These are phyloP conservation scores for Fusarium robinianum DNA, from an alignment of 2,329 filamentous ascomycete species.

Conservation along the genomic window DNA sequence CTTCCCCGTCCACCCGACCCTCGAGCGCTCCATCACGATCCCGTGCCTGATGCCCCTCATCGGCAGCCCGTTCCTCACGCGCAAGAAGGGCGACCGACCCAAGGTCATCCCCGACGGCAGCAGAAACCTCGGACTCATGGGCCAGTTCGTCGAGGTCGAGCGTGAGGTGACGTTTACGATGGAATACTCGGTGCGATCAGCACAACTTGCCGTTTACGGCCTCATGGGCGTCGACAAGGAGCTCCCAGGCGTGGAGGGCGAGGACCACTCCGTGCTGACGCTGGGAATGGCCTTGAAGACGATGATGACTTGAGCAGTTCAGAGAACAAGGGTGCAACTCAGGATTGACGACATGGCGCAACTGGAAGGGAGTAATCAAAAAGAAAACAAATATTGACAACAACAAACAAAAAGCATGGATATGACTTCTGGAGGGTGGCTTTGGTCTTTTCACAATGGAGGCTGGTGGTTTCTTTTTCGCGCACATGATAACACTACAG, in stretches of 20 bases:
- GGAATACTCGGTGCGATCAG: conserved; percentile 36
- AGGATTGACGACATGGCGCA: no score
- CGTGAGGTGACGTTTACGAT: conserved; percentile 37
- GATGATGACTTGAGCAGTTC: conserved; percentile 29
- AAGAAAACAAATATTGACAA: no score
- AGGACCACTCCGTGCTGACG: conserved; percentile 31
- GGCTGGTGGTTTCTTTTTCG: no score
- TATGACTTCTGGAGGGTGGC: no score
- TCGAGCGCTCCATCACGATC: conserved; percentile 30
- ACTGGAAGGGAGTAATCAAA: no score
- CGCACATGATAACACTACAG: no score
- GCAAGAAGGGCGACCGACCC: conserved; percentile 33
- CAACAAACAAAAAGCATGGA: no score
- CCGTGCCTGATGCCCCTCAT: conserved; percentile 35
- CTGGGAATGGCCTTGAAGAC: conserved; percentile 36
- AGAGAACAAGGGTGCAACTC: no score
- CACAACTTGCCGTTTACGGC: conserved; percentile 34
- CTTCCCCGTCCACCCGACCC: conserved; percentile 31
- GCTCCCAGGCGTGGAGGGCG: conserved; percentile 26
- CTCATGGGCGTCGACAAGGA: conserved; percentile 32
- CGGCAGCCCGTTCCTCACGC: conserved; percentile 34
- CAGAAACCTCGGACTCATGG: conserved; percentile 35
- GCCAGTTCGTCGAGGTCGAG: conserved; percentile 37
- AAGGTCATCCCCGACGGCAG: conserved; percentile 31
- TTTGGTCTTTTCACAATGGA: no score